Evolutionary conservation across 83 land plant species (phyloP).

Genomic region (Larix sibirica): DNA sequence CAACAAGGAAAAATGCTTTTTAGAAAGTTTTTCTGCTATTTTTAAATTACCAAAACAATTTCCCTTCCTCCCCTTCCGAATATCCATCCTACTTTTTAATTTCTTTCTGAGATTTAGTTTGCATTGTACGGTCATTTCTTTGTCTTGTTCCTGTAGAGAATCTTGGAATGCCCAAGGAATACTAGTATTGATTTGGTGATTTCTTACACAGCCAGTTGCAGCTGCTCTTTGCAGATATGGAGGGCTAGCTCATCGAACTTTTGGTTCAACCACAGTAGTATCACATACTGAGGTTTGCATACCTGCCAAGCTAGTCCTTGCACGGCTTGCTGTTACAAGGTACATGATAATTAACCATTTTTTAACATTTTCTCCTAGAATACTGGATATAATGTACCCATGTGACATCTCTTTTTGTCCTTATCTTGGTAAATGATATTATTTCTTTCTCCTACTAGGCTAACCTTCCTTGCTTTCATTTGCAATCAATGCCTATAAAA

Average conservation of each 20-base stretch:
- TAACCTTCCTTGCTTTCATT: no score
- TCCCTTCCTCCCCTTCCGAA: no score
- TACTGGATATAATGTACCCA: no score
- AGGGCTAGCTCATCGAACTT: not conserved
- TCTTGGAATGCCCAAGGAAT: not conserved
- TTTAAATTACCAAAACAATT: no score
- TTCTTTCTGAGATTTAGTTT: not conserved
- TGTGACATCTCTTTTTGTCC: no score
- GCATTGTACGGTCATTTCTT: no score
- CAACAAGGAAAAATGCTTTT: no score
- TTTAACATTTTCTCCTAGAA: not conserved
- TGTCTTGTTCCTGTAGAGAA: no score
- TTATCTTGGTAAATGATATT: no score
- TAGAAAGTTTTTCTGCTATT: no score
- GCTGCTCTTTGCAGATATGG: constrained; percentile 22
- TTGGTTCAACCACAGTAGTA: not conserved
- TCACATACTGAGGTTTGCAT: constrained; percentile 23
- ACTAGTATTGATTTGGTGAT: not conserved
- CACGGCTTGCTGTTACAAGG: constrained; percentile 28
- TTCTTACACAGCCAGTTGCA: constrained; percentile 19
- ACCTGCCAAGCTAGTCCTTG: constrained; percentile 26
- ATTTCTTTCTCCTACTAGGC: no score
- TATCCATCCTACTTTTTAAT: not conserved
- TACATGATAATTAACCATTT: not conserved
- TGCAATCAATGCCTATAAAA: no score